Conservation (phyloP, 208 protist species). For the Leptomonas pyrrhocoris region DNA sequence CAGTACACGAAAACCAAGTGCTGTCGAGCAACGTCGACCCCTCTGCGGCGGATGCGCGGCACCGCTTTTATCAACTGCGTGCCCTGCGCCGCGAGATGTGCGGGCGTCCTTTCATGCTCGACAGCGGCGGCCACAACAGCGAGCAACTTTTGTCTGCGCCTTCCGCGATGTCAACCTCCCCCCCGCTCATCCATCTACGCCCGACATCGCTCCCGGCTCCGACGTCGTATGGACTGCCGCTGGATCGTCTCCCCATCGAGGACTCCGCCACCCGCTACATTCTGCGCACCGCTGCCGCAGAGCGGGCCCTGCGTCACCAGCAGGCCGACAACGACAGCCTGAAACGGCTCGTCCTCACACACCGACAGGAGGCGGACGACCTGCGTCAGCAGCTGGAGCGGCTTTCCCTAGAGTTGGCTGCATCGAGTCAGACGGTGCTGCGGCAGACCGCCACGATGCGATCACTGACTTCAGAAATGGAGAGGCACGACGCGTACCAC, state of each 20-base stretch:
- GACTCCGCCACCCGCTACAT: conserved; percentile 21
- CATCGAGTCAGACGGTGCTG: conserved; percentile 50
- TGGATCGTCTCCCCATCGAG: conserved; percentile 19
- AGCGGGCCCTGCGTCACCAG: conserved; percentile 48
- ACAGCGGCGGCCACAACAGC: background rate
- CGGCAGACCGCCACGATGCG: conserved; percentile 64
- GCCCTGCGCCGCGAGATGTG: conserved; percentile 25
- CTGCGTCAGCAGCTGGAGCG: conserved; percentile 44
- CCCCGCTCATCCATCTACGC: background rate
- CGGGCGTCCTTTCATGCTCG: conserved; percentile 6
- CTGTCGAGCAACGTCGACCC: background rate
- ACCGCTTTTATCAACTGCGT: conserved; percentile 29
- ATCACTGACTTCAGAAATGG: conserved; percentile 45
- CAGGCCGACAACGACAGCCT: conserved; percentile 63
- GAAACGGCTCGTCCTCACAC: conserved; percentile 34
- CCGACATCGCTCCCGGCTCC: background rate
- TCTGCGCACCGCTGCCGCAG: conserved; percentile 41
- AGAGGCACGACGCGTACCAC: conserved; percentile 59
- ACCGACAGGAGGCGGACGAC: conserved; percentile 33
- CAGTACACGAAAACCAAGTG: background rate
- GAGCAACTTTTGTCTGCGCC: background rate
- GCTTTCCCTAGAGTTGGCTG: conserved; percentile 65
- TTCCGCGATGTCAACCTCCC: background rate
- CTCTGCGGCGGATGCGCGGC: conserved; percentile 1
- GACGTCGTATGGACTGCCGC: conserved; percentile 14